These are phyloP conservation scores for Crithidia fasciculata DNA, from an alignment of 208 protist genomes.

Conservation along the genomic window DNA sequence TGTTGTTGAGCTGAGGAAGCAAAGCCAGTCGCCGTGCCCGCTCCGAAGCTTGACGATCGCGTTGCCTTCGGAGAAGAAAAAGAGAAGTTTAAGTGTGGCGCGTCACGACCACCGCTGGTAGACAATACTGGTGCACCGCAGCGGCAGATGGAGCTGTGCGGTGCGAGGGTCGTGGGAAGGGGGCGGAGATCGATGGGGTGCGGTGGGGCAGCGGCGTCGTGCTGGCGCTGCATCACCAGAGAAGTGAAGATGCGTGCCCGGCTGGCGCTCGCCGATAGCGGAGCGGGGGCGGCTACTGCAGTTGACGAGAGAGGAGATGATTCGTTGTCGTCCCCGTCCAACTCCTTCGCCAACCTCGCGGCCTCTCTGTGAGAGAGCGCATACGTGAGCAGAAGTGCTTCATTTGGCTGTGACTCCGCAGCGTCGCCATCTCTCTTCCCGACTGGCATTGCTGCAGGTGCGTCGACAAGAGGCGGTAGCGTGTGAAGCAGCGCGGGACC, in stretches of 20 bases:
- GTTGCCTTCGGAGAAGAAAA: background rate
- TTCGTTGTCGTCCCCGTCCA: background rate
- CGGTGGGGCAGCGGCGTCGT: background rate
- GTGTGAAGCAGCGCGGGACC: constrained; percentile 5
- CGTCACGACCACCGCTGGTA: too few relatives aligned
- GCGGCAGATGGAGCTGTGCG: constrained; percentile 8
- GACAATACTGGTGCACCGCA: background rate
- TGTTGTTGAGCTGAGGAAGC: background rate
- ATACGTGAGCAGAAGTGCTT: background rate
- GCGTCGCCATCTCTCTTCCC: background rate
- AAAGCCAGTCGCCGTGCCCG: background rate
- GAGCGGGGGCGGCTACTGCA: background rate
- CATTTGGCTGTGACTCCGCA: background rate
- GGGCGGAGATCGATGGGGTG: constrained; percentile 4
- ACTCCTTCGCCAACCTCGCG: background rate
- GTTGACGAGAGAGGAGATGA: background rate
- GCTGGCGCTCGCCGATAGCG: background rate
- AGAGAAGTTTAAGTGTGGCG: background rate
- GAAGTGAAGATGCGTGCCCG: background rate
- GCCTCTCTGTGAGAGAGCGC: background rate
- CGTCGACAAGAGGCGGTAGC: background rate
- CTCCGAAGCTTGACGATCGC: background rate
- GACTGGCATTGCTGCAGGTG: background rate
- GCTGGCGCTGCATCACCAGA: background rate
- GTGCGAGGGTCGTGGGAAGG: constrained; percentile 1